phyloP scores from a whole-genome alignment of 371 early-diverging fungal genomes.

The Saksenaea oblongispora region DNA sequence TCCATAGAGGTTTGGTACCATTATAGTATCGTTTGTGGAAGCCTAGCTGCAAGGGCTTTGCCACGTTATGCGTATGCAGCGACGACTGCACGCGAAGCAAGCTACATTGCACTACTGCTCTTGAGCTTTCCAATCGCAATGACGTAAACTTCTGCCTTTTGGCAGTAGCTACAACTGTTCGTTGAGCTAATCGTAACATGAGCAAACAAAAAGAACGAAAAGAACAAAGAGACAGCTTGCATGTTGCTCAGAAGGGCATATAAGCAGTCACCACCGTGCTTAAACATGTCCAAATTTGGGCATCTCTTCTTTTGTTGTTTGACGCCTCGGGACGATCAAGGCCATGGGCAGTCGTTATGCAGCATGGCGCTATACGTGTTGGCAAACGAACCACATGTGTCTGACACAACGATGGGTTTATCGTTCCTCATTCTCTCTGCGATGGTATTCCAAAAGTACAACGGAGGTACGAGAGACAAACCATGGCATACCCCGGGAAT shows the following conservation, averaged over 20 bases:
- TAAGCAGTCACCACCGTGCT: neutral
- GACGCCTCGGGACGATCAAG: neutral
- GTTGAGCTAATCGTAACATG: neutral
- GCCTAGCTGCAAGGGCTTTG: neutral
- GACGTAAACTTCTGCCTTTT: neutral
- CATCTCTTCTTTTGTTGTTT: neutral
- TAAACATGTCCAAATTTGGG: neutral
- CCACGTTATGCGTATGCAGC: neutral
- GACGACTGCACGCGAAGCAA: neutral
- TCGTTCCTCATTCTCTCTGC: slow-evolving; percentile 2
- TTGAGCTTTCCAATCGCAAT: neutral
- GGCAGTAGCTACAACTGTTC: neutral
- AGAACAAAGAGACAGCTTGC: too few species aligned
- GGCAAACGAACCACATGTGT: neutral
- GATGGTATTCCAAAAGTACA: slow-evolving; percentile 34
- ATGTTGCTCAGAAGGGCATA: neutral
- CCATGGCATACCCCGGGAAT: neutral
- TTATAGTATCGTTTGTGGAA: slow-evolving; percentile 10
- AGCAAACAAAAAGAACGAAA: neutral
- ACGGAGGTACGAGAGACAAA: slow-evolving; percentile 21
- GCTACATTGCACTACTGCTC: neutral
- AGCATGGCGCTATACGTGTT: neutral
- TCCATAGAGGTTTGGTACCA: neutral
- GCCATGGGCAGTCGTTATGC: neutral
- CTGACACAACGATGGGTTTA: slow-evolving; percentile 2